Evolutionary conservation across 306 rosid genomes (phyloP).

Genomic region (Datisca glomerata): DNA sequence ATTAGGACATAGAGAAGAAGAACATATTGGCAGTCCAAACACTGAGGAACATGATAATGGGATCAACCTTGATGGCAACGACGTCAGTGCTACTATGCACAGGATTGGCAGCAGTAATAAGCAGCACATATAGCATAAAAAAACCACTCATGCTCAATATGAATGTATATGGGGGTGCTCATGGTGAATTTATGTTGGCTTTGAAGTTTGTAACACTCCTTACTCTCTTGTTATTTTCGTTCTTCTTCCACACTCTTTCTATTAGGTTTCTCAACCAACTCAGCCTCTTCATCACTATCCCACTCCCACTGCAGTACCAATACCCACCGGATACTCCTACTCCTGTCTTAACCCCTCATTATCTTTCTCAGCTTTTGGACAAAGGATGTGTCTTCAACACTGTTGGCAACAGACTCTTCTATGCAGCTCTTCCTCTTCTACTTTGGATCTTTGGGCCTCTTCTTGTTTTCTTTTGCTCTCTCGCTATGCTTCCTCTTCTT

Average conservation of each 20-base stretch:
- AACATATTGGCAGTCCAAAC: constrained; percentile 81
- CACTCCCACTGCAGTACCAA: constrained; percentile 35
- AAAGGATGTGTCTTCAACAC: constrained; percentile 65
- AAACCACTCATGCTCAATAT: constrained; percentile 51
- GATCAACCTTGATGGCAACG: constrained; percentile 84
- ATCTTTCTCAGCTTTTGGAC: constrained; percentile 40
- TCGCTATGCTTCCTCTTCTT: constrained; percentile 57
- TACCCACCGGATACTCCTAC: constrained; percentile 33
- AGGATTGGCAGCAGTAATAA: constrained; percentile 79
- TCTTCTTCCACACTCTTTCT: constrained; percentile 72
- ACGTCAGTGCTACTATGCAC: constrained; percentile 61
- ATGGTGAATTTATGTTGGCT: constrained; percentile 77
- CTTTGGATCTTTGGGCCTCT: constrained; percentile 93
- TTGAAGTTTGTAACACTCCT: constrained; percentile 58
- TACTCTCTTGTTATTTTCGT: constrained; percentile 62
- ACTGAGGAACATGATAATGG: constrained; percentile 74
- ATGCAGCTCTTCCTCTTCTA: constrained; percentile 60
- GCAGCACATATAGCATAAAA: constrained; percentile 83
- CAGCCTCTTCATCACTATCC: constrained; percentile 59
- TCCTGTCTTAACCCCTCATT: not conserved
- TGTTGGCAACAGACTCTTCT: constrained; percentile 71
- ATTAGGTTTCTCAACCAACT: constrained; percentile 70
- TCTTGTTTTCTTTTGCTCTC: constrained; percentile 52
- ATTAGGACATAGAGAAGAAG: constrained; percentile 77
- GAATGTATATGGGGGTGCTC: constrained; percentile 56